Evolutionary conservation across 768 basidiomycete genomes (phyloP).

Genomic region (Lactarius trivialis): DNA sequence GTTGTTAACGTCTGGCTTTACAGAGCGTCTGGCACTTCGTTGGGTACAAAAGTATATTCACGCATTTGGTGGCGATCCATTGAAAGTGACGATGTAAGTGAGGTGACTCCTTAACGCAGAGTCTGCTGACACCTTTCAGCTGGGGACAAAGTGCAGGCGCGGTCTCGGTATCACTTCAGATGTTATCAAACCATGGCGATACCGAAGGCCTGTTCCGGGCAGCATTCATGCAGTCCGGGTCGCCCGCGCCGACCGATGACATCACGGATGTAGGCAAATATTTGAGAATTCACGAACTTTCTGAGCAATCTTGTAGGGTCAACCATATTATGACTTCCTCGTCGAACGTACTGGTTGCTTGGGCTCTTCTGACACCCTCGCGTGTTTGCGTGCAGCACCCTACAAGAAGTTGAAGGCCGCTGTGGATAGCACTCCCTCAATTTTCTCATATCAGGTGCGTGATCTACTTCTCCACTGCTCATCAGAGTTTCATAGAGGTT

Average conservation of each 20-base stretch:
- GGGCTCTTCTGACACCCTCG: constrained; percentile 32
- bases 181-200: constrained; percentile 36
- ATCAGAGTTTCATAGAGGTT: background rate
- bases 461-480: background rate
- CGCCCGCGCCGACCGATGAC: constrained; percentile 29
- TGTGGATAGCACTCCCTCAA: constrained; percentile 28
- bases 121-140: too few relatives aligned
- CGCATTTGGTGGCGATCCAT: too few relatives aligned
- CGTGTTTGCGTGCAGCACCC: constrained; percentile 37
- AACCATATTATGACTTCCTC: too few relatives aligned
- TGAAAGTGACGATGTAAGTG: too few relatives aligned
- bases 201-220: constrained; percentile 35
- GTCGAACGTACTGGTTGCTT: constrained; percentile 35
- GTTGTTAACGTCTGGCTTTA: background rate
- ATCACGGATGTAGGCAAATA: constrained; percentile 32
- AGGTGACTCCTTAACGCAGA: too few relatives aligned
- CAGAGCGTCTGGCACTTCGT: too few relatives aligned
- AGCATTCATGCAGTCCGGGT: constrained; percentile 40
- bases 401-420: too few relatives aligned
- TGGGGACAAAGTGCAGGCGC: constrained; percentile 51
- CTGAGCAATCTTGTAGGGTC: constrained; percentile 19
- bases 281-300: background rate
- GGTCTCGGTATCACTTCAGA: constrained; percentile 38
- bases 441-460: constrained; percentile 29
- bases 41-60: too few relatives aligned